Conservation (phyloP, 2,329 filamentous ascomycete species). For the Reticulascus tulasneorum region DNA sequence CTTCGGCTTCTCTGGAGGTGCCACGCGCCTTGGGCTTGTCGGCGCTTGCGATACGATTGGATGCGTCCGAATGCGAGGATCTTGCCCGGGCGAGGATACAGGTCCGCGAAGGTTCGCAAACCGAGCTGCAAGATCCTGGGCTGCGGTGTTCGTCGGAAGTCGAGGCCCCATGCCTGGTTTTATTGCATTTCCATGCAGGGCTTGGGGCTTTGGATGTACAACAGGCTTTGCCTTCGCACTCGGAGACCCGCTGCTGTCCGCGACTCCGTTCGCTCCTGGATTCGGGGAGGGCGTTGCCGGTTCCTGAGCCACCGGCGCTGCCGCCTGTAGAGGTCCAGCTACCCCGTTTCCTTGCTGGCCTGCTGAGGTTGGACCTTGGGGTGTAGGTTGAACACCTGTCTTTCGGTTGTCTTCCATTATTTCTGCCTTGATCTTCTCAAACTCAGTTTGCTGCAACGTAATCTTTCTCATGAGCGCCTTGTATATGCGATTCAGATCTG, state of each 20-base stretch:
- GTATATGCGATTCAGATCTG: constrained; percentile 45
- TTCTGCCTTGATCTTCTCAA: constrained; percentile 53
- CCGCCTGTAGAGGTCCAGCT: too few relatives aligned
- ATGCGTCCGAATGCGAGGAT: constrained; percentile 50
- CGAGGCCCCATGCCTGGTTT: constrained; percentile 28
- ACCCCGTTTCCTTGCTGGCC: constrained; percentile 5
- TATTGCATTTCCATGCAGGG: constrained; percentile 59
- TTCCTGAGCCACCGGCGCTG: too few relatives aligned
- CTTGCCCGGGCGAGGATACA: constrained; percentile 38
- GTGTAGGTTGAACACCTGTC: constrained; percentile 51
- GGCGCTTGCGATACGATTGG: constrained; percentile 35
- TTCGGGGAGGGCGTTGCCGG: constrained; percentile 17
- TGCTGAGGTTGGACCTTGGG: constrained; percentile 6
- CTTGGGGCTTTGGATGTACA: constrained; percentile 64
- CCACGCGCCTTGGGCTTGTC: constrained; percentile 51
- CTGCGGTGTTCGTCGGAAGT: constrained; percentile 23
- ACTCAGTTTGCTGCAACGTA: constrained; percentile 41
- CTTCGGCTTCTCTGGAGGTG: constrained; percentile 36
- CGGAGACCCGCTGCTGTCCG: constrained; percentile 9
- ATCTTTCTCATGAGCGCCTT: constrained; percentile 47
- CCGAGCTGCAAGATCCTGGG: constrained; percentile 49
- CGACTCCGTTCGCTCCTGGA: constrained; percentile 3
- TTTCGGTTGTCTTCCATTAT: constrained; percentile 61
- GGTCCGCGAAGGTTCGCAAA: constrained; percentile 54
- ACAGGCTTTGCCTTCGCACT: constrained; percentile 35